Evolutionary conservation across 345 rosid species (phyloP).

Genomic region (Physaria fendleri): DNA sequence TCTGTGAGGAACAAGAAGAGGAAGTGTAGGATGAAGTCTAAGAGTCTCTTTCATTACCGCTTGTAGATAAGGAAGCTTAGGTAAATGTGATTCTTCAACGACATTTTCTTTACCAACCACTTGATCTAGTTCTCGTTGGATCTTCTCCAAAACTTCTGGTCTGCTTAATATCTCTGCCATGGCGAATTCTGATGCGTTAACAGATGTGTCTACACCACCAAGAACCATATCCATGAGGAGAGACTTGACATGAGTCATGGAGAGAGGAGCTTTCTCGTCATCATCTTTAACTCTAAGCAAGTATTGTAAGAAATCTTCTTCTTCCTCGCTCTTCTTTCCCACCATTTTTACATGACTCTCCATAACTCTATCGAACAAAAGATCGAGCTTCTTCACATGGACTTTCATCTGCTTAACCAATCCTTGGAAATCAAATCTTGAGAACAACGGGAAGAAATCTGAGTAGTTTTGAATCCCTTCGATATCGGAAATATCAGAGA

Average conservation of each 20-base stretch:
- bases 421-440: conserved; percentile 54
- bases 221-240: conserved; percentile 32
- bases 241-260: conserved; percentile 33
- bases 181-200: conserved; percentile 42
- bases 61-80: conserved; percentile 32
- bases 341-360: conserved; percentile 20
- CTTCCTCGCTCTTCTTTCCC: conserved; percentile 5
- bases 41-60: conserved; percentile 43
- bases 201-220: conserved; percentile 34
- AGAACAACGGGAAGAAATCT: conserved; percentile 41
- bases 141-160: conserved; percentile 30
- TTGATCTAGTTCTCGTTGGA: conserved; percentile 28
- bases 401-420: conserved; percentile 29
- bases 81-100: conserved; percentile 48
- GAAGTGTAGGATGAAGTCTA: conserved; percentile 48
- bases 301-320: conserved; percentile 47
- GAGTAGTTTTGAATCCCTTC: conserved; percentile 45
- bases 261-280: conserved; percentile 27
- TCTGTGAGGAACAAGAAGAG: conserved; percentile 39
- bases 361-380: conserved; percentile 29
- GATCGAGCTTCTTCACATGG: conserved; percentile 10
- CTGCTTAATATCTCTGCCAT: conserved; percentile 43
- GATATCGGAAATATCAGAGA: conserved; percentile 23
- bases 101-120: conserved; percentile 36
- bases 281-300: conserved; percentile 35